These are phyloP conservation scores for Paxillus involutus DNA, from an alignment of 768 basidiomycete species.

Conservation along the genomic window DNA sequence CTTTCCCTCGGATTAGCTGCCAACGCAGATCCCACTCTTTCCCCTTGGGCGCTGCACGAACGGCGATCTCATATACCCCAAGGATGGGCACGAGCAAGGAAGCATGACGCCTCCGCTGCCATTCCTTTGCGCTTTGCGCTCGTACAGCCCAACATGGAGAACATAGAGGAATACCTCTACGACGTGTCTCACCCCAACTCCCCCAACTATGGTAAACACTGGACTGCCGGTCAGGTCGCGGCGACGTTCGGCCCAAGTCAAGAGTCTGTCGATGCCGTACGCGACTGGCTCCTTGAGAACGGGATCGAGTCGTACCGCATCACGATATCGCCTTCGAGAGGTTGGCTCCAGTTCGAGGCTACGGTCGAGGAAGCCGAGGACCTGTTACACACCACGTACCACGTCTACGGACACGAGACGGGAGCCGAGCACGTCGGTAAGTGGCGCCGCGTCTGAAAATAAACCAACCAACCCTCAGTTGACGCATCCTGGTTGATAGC, in stretches of 20 bases:
- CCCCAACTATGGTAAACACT: slow-evolving; percentile 45
- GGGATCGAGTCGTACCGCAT: slow-evolving; percentile 39
- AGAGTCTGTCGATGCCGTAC: slow-evolving; percentile 38
- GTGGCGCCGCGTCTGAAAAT: slow-evolving; percentile 2
- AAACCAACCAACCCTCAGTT: slow-evolving; percentile 11
- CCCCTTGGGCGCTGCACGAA: slow-evolving; percentile 43
- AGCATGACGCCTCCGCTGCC: slow-evolving; percentile 28
- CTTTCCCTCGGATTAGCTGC: neutral
- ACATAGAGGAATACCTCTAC: slow-evolving; percentile 40
- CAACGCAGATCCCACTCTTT: slow-evolving; percentile 24
- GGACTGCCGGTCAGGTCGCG: slow-evolving; percentile 39
- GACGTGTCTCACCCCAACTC: slow-evolving; percentile 46
- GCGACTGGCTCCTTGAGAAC: slow-evolving; percentile 36
- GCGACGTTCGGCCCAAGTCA: slow-evolving; percentile 42
- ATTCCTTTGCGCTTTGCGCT: slow-evolving; percentile 49
- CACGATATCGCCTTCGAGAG: slow-evolving; percentile 28
- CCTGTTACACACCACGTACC: slow-evolving; percentile 42
- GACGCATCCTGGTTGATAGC: slow-evolving; percentile 17
- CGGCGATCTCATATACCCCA: slow-evolving; percentile 37
- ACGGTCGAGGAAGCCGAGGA: slow-evolving; percentile 44
- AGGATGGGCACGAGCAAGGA: slow-evolving; percentile 37
- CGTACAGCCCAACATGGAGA: slow-evolving; percentile 39
- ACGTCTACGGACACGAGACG: slow-evolving; percentile 39
- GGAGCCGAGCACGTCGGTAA: slow-evolving; percentile 39
- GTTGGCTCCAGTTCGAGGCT: slow-evolving; percentile 42